Evolutionary conservation across 805 yeast genomes (phyloP), one percentile per base, ranked within the genome.

Genomic region (Pichia californica): DNA sequence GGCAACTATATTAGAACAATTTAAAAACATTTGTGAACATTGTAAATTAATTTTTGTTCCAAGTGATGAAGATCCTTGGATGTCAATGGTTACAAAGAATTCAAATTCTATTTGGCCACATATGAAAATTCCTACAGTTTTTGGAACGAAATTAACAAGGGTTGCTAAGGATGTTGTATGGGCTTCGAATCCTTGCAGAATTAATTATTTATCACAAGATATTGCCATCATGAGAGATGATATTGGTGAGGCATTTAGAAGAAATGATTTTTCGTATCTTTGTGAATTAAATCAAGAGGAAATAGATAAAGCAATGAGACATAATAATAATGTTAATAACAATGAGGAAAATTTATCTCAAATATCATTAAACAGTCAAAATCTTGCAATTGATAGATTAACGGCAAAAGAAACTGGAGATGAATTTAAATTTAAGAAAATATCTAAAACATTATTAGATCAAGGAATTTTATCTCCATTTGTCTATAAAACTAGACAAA

Each of bases 51-150:
- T 88, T 1, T 76, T 93, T 46, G 67, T 91, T 1, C 97, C 98
- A 0, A 98, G 99, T 1, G 77, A 78, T 33, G 84, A 87, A 52
- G 99, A 93, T 63, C 96, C 96, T 0, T 93, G 98, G 97, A 80
- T 81, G 29, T 76, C 93, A 1, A 69, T 81, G 43, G 74, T 73
- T 38, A 73, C 84, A 1, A 69, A 81, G 39, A 88, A 91, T 4
- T 69, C 80, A 0, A 61, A 71, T 36, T 62, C 76, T 1, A 49
- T 72, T 8, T 80, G 87, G 80, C 99, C 99, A 0, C 84, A 82
- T 54, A 66, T 69, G 16, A 70, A 79, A 0, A 72, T 93, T 2
- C 95, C 98, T 0, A 66, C 69, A 21, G 64, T 83, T 2, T 89
- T 91, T 57, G 78, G 85, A 4, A 77, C 72, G 45, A 70, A 93